A percentile compares a stretch with the other conserved stretches of the same genome.
Conservation (phyloP, 345 rosid species). For the Arabis hirsuta region DNA sequence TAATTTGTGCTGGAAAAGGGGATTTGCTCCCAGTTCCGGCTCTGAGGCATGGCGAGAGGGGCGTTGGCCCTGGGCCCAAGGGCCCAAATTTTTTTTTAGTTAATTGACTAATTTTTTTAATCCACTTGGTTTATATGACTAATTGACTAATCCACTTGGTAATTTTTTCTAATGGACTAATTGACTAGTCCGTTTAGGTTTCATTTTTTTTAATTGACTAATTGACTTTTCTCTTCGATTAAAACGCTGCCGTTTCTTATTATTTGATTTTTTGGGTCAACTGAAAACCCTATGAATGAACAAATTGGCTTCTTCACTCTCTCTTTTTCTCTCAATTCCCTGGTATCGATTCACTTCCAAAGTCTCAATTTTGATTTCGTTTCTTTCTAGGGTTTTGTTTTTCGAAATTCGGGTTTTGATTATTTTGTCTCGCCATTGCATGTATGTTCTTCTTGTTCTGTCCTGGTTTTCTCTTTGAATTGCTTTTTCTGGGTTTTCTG, state of each 20-base stretch:
- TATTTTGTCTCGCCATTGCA: conserved; percentile 35
- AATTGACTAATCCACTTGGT: too few relatives aligned
- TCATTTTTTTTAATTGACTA: too few relatives aligned
- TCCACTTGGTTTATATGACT: too few relatives aligned
- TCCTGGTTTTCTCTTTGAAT: neutral
- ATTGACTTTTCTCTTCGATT: neutral
- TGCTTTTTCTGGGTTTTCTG: neutral
- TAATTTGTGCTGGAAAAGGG: too few relatives aligned
- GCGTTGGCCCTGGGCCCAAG: too few relatives aligned
- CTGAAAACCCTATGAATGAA: conserved; percentile 19
- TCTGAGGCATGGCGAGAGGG: too few relatives aligned
- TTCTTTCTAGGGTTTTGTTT: neutral
- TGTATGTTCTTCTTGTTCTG: conserved; percentile 3
- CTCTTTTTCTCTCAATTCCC: neutral
- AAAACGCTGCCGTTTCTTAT: conserved; percentile 30
- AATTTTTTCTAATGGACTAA: too few relatives aligned
- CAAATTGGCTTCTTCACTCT: conserved; percentile 29
- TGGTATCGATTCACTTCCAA: conserved; percentile 14
- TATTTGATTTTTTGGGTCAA: conserved; percentile 20
- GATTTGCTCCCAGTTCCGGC: too few relatives aligned
- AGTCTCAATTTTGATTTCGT: neutral
- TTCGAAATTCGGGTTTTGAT: conserved; percentile 13
- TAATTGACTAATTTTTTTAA: too few relatives aligned
- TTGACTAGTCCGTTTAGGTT: too few relatives aligned
- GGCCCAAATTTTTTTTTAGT: too few relatives aligned